Percentiles rank a stretch among this genome's conserved stretches.
phyloP scores from a whole-genome alignment of 2,329 filamentous ascomycete genomes.

The Cladobotryum protrusum region DNA sequence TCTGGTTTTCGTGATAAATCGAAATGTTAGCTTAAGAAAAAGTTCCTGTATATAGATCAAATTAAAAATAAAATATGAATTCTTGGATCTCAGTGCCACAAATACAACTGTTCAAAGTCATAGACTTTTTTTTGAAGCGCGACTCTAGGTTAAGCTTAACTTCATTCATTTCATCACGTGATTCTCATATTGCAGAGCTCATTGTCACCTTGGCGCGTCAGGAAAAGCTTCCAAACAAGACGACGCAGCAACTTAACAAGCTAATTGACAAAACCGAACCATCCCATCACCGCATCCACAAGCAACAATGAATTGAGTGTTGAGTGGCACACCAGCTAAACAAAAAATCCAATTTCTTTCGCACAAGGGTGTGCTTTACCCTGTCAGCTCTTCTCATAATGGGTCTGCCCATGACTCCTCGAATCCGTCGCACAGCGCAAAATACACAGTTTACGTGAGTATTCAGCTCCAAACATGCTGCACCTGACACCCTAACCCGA shows the following conservation, averaged over 20 bases:
- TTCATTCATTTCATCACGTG: slow-evolving; percentile 3
- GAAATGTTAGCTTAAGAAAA: too few relatives aligned
- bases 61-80: too few relatives aligned
- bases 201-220: slow-evolving; percentile 8
- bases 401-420: slow-evolving; percentile 29
- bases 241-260: background rate
- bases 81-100: too few relatives aligned
- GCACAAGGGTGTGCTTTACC: slow-evolving; percentile 10
- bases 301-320: background rate
- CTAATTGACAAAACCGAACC: background rate
- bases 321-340: background rate
- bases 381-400: slow-evolving; percentile 19
- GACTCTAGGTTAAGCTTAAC: too few relatives aligned
- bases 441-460: slow-evolving; percentile 44
- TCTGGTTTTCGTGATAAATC: too few relatives aligned
- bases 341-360: background rate
- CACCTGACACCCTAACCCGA: too few relatives aligned
- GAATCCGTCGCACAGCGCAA: slow-evolving; percentile 42
- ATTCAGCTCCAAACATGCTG: background rate
- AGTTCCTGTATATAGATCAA: too few relatives aligned
- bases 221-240: slow-evolving; percentile 8
- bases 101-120: too few relatives aligned
- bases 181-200: slow-evolving; percentile 4
- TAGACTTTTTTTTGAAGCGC: too few relatives aligned
- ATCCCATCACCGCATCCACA: background rate